Evolutionary conservation across 257 asterid species (phyloP).

Genomic region (Nicotiana tomentosiformis): DNA sequence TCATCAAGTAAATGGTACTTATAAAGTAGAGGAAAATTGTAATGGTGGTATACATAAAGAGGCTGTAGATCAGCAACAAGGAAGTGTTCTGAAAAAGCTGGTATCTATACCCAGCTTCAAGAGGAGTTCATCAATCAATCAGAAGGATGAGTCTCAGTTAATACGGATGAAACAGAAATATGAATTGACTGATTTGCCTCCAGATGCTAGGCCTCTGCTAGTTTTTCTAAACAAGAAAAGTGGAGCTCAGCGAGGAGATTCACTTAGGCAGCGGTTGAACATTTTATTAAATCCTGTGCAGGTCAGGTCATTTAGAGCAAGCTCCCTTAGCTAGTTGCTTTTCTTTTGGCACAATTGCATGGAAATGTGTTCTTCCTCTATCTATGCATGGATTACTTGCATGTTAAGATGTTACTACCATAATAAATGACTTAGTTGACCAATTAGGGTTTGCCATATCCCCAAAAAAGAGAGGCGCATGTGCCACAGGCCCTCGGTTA

Average conservation of each 20-base stretch:
- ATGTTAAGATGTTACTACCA: neutral
- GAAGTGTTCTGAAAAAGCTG: conserved; percentile 42
- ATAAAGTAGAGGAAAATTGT: conserved; percentile 43
- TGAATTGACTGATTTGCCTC: conserved; percentile 82
- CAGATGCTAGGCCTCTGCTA: conserved; percentile 82
- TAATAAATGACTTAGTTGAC: neutral
- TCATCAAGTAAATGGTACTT: conserved; percentile 45
- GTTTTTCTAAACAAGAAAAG: conserved; percentile 88
- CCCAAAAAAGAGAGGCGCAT: too few species aligned
- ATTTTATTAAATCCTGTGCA: conserved; percentile 87
- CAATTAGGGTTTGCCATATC: neutral
- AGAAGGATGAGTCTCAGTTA: conserved; percentile 53
- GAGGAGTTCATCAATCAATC: conserved; percentile 55
- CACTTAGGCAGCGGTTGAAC: conserved; percentile 73
- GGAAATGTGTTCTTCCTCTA: neutral
- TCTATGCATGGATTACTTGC: neutral
- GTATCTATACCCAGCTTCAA: conserved; percentile 49
- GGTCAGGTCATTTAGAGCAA: conserved; percentile 41
- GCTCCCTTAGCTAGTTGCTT: conserved; percentile 6
- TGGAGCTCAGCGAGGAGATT: conserved; percentile 92
- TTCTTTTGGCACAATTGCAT: neutral
- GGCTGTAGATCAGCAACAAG: conserved; percentile 35
- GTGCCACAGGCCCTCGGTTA: too few species aligned
- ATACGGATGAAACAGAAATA: conserved; percentile 49
- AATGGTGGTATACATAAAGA: conserved; percentile 34